A percentile compares a stretch with the other conserved stretches of the same genome.
Conservation (phyloP, 305 asterid species). For the Fraxinus dipetala region DNA sequence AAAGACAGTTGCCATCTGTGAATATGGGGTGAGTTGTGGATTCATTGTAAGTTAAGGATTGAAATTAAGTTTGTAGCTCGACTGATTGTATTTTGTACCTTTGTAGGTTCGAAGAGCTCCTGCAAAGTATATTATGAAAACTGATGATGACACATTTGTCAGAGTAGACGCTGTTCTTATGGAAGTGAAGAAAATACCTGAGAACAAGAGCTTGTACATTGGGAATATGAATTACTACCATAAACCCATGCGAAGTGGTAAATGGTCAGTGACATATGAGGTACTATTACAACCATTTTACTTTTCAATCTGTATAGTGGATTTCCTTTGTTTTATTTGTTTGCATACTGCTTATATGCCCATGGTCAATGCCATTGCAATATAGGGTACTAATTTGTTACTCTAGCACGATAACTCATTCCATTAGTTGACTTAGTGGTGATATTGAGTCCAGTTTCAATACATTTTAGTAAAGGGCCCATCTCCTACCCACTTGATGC, state of each 20-base stretch:
- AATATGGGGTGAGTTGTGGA: slow-evolving; percentile 60
- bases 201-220: no score
- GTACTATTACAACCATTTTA: slow-evolving; percentile 27
- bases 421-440: neutral
- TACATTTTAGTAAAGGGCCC: neutral
- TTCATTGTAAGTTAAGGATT: slow-evolving; percentile 7
- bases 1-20: slow-evolving; percentile 72
- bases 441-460: neutral
- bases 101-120: slow-evolving; percentile 54
- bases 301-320: neutral
- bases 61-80: neutral
- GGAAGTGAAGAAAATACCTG: no score
- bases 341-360: neutral
- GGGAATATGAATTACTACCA: slow-evolving; percentile 74
- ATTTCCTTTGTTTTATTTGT: neutral
- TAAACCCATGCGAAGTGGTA: slow-evolving; percentile 72
- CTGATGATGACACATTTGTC: slow-evolving; percentile 39
- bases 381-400: neutral
- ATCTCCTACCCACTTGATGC: neutral
- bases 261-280: slow-evolving; percentile 86
- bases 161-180: no score
- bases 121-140: slow-evolving; percentile 71
- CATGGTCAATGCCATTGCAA: neutral
- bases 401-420: neutral
- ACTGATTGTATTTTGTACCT: slow-evolving; percentile 7